These are phyloP conservation scores for Acacia pycnantha DNA, from an alignment of 331 rosid species.

Conservation along the genomic window DNA sequence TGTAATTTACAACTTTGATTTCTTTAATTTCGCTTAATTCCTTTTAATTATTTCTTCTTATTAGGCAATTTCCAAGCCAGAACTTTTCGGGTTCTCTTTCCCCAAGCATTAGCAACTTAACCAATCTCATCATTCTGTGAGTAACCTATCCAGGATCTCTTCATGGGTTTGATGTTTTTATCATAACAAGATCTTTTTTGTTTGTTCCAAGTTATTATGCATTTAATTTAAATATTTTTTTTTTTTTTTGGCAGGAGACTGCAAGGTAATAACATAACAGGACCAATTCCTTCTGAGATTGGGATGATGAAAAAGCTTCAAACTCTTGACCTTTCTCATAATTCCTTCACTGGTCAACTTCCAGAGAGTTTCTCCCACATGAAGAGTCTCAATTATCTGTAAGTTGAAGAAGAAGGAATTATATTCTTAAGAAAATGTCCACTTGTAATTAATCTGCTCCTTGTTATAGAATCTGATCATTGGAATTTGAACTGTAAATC, in stretches of 20 bases:
- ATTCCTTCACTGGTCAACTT: slow-evolving; percentile 68
- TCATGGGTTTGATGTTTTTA: not conserved
- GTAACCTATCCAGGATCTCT: slow-evolving; percentile 18
- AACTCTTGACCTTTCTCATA: slow-evolving; percentile 86
- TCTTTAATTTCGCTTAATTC: not conserved
- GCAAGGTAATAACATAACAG: slow-evolving; percentile 80
- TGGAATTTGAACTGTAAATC: slow-evolving; percentile 36
- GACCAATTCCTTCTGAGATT: slow-evolving; percentile 76
- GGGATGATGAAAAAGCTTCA: slow-evolving; percentile 82
- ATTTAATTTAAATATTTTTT: not conserved
- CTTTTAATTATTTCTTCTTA: not conserved
- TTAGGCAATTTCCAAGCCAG: slow-evolving; percentile 87
- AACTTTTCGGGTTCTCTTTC: slow-evolving; percentile 80
- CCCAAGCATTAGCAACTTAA: slow-evolving; percentile 80
- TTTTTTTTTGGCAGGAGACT: slow-evolving; percentile 51
- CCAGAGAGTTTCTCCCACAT: slow-evolving; percentile 66
- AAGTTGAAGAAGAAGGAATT: slow-evolving; percentile 34
- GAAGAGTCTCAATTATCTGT: slow-evolving; percentile 80
- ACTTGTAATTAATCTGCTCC: not conserved
- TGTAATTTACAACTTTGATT: not conserved
- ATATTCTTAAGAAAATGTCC: not conserved
- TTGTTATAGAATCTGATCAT: slow-evolving; percentile 18
- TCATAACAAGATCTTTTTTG: not conserved
- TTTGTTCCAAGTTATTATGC: not conserved
- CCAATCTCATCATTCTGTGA: slow-evolving; percentile 73